Conservation (phyloP, 352 stramenopile species). For the Phytophthora pini region DNA sequence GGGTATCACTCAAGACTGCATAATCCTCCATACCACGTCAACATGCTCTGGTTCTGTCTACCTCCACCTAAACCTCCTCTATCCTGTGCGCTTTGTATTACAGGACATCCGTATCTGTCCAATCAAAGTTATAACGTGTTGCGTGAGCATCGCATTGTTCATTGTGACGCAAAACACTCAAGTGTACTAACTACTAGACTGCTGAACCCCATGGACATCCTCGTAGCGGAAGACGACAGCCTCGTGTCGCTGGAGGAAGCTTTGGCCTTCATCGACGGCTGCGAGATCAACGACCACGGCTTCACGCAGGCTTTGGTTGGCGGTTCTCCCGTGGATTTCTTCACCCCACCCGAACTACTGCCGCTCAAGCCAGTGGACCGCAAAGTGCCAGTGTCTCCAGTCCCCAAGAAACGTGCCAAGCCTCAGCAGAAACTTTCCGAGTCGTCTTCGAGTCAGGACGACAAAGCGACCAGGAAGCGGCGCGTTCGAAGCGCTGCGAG, state of each 20-base stretch:
- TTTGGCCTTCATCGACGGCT: conserved; percentile 36
- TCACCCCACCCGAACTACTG: conserved; percentile 1
- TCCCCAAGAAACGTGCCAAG: conserved; percentile 5
- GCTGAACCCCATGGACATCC: conserved; percentile 20
- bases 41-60: conserved; percentile 19
- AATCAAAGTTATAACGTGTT: conserved; percentile 16
- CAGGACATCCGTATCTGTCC: not conserved
- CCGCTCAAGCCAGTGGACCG: conserved; percentile 1
- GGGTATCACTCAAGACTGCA: not conserved
- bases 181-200: not conserved
- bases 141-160: conserved; percentile 21
- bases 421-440: conserved; percentile 2
- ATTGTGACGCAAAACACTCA: conserved; percentile 10
- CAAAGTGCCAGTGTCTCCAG: not conserved
- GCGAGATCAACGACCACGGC: conserved; percentile 2
- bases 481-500: conserved; percentile 23
- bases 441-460: conserved; percentile 11
- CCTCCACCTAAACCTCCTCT: conserved; percentile 1
- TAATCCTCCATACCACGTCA: conserved; percentile 17
- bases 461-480: conserved; percentile 20
- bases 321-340: conserved; percentile 3
- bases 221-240: conserved; percentile 29
- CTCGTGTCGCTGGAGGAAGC: conserved; percentile 34
- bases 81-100: conserved; percentile 9
- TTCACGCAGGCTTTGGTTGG: conserved; percentile 8